Conservation (phyloP, 805 yeast species). For the Sugiyamaella floridensis region DNA sequence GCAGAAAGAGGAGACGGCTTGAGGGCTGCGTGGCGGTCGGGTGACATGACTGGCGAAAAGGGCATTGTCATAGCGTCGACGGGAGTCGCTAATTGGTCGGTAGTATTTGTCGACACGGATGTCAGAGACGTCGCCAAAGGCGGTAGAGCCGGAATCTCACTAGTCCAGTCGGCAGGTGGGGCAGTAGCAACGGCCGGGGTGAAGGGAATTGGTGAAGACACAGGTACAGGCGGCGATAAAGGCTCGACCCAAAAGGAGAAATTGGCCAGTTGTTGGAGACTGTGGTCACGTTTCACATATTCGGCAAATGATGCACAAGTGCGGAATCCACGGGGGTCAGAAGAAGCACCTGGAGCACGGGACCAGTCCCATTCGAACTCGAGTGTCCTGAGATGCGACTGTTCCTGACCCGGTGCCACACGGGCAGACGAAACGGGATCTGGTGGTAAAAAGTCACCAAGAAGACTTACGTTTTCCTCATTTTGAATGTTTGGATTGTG, state of each 20-base stretch:
- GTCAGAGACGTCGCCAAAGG: neutral
- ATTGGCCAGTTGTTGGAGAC: constrained; percentile 26
- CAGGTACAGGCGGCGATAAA: neutral
- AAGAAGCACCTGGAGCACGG: constrained; percentile 14
- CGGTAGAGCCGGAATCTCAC: neutral
- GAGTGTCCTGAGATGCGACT: neutral
- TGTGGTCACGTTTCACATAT: constrained; percentile 31
- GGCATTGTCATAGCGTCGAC: neutral
- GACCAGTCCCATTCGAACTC: constrained; percentile 32
- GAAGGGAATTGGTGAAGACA: neutral
- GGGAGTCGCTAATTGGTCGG: neutral
- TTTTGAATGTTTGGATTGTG: constrained; percentile 34
- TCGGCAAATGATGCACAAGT: constrained; percentile 35
- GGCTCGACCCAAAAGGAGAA: constrained; percentile 31
- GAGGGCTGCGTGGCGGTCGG: neutral
- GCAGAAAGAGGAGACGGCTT: neutral
- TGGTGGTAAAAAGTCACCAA: constrained; percentile 27
- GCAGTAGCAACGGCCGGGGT: neutral
- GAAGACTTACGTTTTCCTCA: constrained; percentile 31
- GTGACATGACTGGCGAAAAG: neutral
- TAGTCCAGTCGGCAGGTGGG: neutral
- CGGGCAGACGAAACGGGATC: constrained; percentile 1
- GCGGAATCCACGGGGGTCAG: constrained; percentile 25
- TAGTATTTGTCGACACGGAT: neutral
- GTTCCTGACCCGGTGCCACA: constrained; percentile 1